phyloP scores from a whole-genome alignment of 768 basidiomycete species.

The Russula sp. region DNA sequence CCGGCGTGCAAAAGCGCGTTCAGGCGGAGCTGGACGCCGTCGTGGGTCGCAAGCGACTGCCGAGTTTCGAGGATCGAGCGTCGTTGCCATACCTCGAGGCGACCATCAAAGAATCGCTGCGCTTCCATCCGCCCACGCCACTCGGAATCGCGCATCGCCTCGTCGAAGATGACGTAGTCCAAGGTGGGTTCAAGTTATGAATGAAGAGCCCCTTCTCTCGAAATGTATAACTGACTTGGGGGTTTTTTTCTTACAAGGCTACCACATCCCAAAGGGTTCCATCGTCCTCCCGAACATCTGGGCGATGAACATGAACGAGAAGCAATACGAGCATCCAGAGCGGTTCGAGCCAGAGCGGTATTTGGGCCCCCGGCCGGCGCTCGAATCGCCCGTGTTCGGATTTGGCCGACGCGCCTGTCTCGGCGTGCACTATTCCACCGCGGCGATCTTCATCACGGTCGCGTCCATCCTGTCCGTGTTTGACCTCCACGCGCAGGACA shows the following conservation, averaged over 20 bases:
- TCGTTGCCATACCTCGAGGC: conserved; percentile 19
- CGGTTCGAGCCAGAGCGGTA: conserved; percentile 17
- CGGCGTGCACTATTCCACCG: conserved; percentile 15
- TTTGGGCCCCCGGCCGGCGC: conserved; percentile 8
- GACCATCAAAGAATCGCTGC: conserved; percentile 20
- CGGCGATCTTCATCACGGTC: conserved; percentile 19
- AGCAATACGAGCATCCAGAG: conserved; percentile 14
- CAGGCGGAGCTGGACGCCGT: conserved; percentile 19
- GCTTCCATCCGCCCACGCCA: conserved; percentile 20
- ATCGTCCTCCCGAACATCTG: conserved; percentile 32
- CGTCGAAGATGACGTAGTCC: conserved; percentile 29
- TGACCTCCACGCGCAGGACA: conserved; percentile 14
- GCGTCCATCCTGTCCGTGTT: conserved; percentile 17
- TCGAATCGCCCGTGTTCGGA: conserved; percentile 19
- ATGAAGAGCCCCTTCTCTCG: too few species aligned
- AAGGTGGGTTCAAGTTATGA: too few species aligned
- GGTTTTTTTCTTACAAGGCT: conserved; percentile 26
- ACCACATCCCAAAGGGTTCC: conserved; percentile 30
- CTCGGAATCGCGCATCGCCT: conserved; percentile 28
- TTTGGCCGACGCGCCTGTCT: conserved; percentile 20
- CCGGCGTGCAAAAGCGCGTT: conserved; percentile 15
- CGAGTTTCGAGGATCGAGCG: conserved; percentile 15
- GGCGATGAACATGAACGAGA: conserved; percentile 21
- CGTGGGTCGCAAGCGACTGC: conserved; percentile 17
- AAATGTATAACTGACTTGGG: too few species aligned